Evolutionary conservation across 2,329 filamentous ascomycete species (phyloP).

Genomic region (Trichoderma atroviride): DNA sequence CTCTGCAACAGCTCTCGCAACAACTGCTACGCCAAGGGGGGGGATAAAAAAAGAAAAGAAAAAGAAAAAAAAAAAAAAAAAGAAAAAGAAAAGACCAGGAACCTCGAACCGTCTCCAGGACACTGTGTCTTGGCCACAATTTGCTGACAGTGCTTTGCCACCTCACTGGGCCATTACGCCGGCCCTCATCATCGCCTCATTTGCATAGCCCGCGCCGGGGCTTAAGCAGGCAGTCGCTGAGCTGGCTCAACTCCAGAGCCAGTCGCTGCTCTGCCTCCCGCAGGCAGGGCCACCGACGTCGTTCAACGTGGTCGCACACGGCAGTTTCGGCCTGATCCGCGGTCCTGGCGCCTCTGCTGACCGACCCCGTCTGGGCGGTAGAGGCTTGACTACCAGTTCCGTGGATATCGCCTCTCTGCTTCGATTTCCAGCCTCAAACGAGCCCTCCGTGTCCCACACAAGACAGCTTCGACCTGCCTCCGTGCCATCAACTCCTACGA

Average conservation of each 20-base stretch:
- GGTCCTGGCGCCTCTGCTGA: conserved; percentile 37
- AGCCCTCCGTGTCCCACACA: conserved; percentile 59
- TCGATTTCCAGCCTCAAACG: conserved; percentile 73
- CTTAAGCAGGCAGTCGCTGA: conserved; percentile 37
- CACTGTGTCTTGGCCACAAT: conserved; percentile 12
- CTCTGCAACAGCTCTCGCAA: neutral
- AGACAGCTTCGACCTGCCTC: conserved; percentile 35
- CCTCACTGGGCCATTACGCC: conserved; percentile 22
- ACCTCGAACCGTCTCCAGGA: conserved; percentile 4
- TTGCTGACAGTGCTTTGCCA: conserved; percentile 25
- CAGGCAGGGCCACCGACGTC: conserved; percentile 44
- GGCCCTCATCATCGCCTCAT: conserved; percentile 25
- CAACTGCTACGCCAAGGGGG: neutral
- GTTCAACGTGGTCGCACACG: conserved; percentile 37
- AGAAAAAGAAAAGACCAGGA: neutral
- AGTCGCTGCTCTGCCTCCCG: conserved; percentile 46
- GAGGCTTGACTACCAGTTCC: conserved; percentile 59
- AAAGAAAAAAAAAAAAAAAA: neutral
- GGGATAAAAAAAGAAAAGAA: neutral
- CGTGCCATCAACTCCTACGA: conserved; percentile 30
- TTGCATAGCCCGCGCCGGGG: conserved; percentile 27
- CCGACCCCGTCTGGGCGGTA: conserved; percentile 34
- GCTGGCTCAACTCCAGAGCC: conserved; percentile 49
- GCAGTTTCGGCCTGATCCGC: conserved; percentile 36
- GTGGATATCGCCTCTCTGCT: conserved; percentile 95